phyloP scores from a whole-genome alignment of 768 basidiomycete species.

The Podaxis sp. region DNA sequence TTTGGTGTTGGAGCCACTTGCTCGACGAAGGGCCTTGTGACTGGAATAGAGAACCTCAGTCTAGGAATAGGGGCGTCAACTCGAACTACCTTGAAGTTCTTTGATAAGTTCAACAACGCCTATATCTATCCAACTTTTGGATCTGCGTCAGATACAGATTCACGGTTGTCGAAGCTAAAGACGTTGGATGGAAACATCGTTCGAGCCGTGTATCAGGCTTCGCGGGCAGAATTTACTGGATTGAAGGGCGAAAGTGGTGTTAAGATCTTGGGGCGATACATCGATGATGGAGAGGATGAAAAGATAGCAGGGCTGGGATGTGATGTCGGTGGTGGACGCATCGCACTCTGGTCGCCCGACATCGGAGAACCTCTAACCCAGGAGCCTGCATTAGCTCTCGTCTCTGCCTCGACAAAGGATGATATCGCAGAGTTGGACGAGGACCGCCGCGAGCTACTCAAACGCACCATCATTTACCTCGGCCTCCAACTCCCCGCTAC shows the following conservation, averaged over 20 bases:
- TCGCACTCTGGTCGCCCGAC: constrained; percentile 10
- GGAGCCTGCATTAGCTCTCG: constrained; percentile 16
- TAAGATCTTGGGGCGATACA: constrained; percentile 1
- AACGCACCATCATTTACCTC: constrained; percentile 31
- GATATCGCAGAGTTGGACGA: constrained; percentile 2
- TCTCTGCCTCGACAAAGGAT: background rate
- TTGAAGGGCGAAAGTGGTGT: background rate
- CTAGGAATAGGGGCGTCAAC: constrained; percentile 8
- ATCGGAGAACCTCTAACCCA: constrained; percentile 20
- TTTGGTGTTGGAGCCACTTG: constrained; percentile 15
- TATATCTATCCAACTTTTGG: constrained; percentile 9
- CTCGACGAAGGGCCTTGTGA: constrained; percentile 6
- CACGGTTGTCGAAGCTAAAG: background rate
- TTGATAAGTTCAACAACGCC: constrained; percentile 12
- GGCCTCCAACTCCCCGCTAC: constrained; percentile 36
- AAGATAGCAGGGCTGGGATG: constrained; percentile 10
- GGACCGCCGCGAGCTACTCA: constrained; percentile 23
- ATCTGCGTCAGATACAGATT: background rate
- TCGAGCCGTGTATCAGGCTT: constrained; percentile 4
- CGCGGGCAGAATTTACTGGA: constrained; percentile 7
- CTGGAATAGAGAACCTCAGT: background rate
- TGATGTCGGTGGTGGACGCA: constrained; percentile 10
- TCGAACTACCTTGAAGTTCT: constrained; percentile 9
- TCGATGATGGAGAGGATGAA: background rate
- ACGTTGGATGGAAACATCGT: background rate